Base-by-base conservation (phyloP, 108 stramenopile genomes). In the Discostella pseudostelligera region DNA sequence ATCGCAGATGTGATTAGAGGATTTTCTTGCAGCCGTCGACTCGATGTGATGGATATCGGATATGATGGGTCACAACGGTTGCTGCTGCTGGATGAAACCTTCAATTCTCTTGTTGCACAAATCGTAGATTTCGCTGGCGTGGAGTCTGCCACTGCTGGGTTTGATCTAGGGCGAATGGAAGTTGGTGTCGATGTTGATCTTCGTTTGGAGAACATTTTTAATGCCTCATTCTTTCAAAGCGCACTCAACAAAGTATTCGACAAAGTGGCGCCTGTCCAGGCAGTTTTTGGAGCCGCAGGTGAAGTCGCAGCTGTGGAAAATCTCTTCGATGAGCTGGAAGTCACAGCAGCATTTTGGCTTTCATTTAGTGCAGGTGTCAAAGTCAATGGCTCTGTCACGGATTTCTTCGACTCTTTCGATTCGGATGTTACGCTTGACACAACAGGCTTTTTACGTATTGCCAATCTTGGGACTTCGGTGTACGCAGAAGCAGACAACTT, bases 171-270 rank as follows among this genome's bases (percentile, higher is more conserved):
- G 13, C 69, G 69, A 28, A 19, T 17, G 35, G 69, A 70, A 40
- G 44, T 70, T 51, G 61, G 59, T 10, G 2, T 70, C 10, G 69
- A 70, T 42, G 62, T 62, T 49, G 26, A 1, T 8, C 46, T 70
- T 51, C 50, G 17, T 32, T 14, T 70, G 1, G 60, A 62, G 43
- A 42, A 53, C 1, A n/a, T 20, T 1, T 53, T 70, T 43, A 45
- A 70, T 37, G 39, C 36, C 28, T 36, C 40, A 6, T n/a, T 46
- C 25, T 51, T 70, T 59, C 39, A 36, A 19, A 12, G 8, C 13
- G 46, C 69, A 28, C 35, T 70, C 8, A 21, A 62, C 8, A 11
- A 35, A 4, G 13, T 62, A 1, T 70, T 70, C n/a, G 21, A 24
- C 35, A 13, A 28, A 16, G 43, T 70, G 17, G 51, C 16, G 3